Base-by-base conservation (phyloP, 1,284 basidiomycete genomes). In the Vanrija pseudolonga region DNA sequence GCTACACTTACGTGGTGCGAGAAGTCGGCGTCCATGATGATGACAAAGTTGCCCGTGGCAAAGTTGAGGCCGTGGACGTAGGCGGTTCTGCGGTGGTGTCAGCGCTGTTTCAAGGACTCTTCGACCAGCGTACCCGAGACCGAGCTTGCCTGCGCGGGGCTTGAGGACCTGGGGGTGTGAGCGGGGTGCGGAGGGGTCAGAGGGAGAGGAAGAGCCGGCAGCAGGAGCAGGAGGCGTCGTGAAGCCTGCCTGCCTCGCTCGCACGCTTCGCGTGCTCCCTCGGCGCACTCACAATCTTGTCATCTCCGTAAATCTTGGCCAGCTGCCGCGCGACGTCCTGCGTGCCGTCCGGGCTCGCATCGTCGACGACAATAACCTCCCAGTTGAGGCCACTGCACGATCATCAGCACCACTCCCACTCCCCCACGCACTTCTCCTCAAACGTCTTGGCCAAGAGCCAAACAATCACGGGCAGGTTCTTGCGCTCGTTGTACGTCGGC, bases 21-120 rank as follows among this genome's bases (percentile, higher is more conserved):
- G 74, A 95, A 94, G 77, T 95, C 91, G 48, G 91, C 91, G 68
- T 95, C 91, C 91, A 95, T 95, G 74, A 95, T 94, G 68, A 94
- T 89, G 36, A 93, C 89, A 77, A 92, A 95, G 74, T 90, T 89
- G n/a, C 91, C 91, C 0, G 87, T 85, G 68, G 86, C 88, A 71
- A 87, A 90, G 65, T 89, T 86, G 50, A 95, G 80, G 12, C 91
- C 91, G 71, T 95, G 88, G 49, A 94, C 89, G 72, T 95, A 95
- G 19, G 91, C 91, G 15, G 91, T 93, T 50, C 89, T 90, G 62
- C 32, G 2, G 22, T 26, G 24, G 24, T 32, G 36, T 32, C 6
- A 20, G 14, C 40, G 36, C n/a, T 11, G 45, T 26, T 15, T 22
- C 45, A 26, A 46, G 36, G 59, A 53, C 38, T 47, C 47, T 17